A percentile compares a stretch with the other conserved stretches of the same genome.
phyloP scores from a whole-genome alignment of 352 stramenopile genomes.

The Pythium rishiriense region DNA sequence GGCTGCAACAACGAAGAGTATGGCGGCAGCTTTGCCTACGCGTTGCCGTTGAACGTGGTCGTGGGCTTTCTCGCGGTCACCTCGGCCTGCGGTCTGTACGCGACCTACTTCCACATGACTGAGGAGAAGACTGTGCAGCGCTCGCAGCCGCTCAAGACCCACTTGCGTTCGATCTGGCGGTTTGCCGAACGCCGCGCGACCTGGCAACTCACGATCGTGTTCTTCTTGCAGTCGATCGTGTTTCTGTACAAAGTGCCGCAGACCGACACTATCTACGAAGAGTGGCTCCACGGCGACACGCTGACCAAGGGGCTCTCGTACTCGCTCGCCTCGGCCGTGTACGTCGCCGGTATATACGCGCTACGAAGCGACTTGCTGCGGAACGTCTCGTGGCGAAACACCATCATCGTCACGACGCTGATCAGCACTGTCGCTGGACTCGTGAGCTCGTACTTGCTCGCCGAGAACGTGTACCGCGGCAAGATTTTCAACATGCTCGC shows the following conservation, averaged over 20 bases:
- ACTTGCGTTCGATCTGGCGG: conserved; percentile 17
- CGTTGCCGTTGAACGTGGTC: conserved; percentile 8
- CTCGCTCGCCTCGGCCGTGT: neutral
- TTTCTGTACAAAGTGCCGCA: neutral
- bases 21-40: conserved; percentile 15
- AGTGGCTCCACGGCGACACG: conserved; percentile 5
- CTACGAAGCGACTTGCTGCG: neutral
- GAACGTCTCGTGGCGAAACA: conserved; percentile 15
- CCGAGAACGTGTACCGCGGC: conserved; percentile 6
- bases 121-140: conserved; percentile 1
- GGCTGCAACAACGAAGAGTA: conserved; percentile 18
- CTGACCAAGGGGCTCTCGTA: conserved; percentile 5
- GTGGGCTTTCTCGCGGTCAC: conserved; percentile 3
- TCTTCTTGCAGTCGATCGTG: conserved; percentile 7
- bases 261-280: neutral
- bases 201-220: conserved; percentile 14
- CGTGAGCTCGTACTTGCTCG: neutral
- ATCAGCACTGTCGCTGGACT: neutral
- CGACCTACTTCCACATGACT: conserved; percentile 4
- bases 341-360: neutral
- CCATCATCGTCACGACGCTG: neutral
- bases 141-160: neutral
- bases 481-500: neutral
- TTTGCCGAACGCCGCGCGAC: conserved; percentile 16
- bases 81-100: neutral